phyloP scores from a whole-genome alignment of 371 early-diverging fungal species.

The Conidiobolus incongruus region DNA sequence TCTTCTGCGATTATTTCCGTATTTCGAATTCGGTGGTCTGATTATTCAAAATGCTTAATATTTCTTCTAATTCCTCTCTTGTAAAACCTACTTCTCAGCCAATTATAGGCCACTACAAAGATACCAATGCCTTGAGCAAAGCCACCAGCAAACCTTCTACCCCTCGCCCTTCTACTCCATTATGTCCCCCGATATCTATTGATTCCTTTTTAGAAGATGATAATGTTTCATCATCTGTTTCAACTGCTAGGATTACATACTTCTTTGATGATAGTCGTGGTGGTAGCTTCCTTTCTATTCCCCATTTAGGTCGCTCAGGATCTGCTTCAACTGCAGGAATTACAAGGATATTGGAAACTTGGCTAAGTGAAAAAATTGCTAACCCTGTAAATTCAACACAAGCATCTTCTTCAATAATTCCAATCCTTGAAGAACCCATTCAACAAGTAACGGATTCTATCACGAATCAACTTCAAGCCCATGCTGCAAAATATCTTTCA shows the following conservation, averaged over 20 bases:
- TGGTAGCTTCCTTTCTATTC: slow-evolving; percentile 4
- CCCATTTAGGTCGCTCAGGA: slow-evolving; percentile 1
- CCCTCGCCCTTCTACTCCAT: too few species aligned
- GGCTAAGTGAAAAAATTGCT: slow-evolving; percentile 4
- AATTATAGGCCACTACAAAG: too few species aligned
- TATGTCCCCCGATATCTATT: too few species aligned
- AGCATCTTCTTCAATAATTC: not conserved
- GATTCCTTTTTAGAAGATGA: too few species aligned
- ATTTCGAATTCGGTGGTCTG: too few species aligned
- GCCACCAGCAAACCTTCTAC: too few species aligned
- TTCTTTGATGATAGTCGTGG: slow-evolving; percentile 5
- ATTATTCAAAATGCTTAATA: too few species aligned
- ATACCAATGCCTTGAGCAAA: too few species aligned
- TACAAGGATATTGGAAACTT: slow-evolving; percentile 1
- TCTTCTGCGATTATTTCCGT: too few species aligned
- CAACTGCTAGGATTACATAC: not conserved
- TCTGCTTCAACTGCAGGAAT: not conserved
- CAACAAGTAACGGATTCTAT: not conserved
- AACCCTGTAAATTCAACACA: not conserved
- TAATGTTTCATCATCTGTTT: too few species aligned
- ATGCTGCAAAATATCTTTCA: not conserved
- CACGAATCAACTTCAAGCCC: not conserved
- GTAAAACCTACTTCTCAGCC: too few species aligned
- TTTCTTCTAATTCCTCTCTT: too few species aligned
- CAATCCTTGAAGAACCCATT: slow-evolving; percentile 4